Base-by-base conservation (phyloP, 1,139 yeast species). In the Torulaspora pretoriensis region DNA sequence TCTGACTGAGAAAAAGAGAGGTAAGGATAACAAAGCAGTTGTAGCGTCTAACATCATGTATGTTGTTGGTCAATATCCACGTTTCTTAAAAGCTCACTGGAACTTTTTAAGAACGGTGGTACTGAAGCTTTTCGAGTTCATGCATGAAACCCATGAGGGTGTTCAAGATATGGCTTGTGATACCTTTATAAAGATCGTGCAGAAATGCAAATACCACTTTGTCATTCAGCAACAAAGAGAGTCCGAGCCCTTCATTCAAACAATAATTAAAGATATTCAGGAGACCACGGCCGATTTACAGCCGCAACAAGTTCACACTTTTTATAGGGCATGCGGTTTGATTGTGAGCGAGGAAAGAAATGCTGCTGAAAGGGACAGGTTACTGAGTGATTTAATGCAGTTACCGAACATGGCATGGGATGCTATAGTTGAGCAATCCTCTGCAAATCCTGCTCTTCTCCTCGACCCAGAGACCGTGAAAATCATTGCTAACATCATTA, bases 151-250 rank as follows among this genome's bases (percentile, higher is more conserved):
- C 23, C 98, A 92, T 67, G 99, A 90, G 68, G 98, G 97, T 70
- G 98, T 92, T 52, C 98, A 92, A 71, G 98, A 92, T 68, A 92
- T 92, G 98, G 98, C 99, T 8, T 92, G 98, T 73, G 98, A 92
- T 68, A 92, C 99, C 1, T 92, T 92, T 65, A 90, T 90, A 61
- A 94, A 92, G 67, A 92, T 92, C 65, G 88, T 96, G 25, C 83
- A 80, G 57, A 92, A 92, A 69, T 92, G 98, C 75, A 90, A 89
- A 68, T 82, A 90, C 53, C 97, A 92, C 67, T 92, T 94, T 68
- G 96, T 92, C 33, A 84, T 84, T 36, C 81, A 78, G 53, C 97
- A 92, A 68, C 78, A 80, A 13, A 84, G 83, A 53, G 98, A 94
- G 68, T 65, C 76, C n/a, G 95, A 84, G 64, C 97, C 98, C 16